Base-by-base conservation (phyloP, 2,329 filamentous ascomycete genomes). In the Colletotrichum simmondsii region DNA sequence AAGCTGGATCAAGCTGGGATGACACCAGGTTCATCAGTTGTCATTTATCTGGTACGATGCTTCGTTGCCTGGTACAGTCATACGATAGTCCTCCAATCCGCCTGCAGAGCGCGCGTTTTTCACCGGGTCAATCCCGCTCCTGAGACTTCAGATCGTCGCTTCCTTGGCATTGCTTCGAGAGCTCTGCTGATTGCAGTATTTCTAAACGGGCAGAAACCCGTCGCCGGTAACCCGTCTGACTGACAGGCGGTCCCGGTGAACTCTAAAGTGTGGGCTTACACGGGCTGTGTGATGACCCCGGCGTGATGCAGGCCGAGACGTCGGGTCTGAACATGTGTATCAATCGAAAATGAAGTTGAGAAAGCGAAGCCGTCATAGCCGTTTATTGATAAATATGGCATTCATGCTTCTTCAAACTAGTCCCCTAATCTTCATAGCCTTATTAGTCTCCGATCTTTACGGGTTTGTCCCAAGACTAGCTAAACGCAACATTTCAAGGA, bases 231-330 rank as follows among this genome's bases (percentile, higher is more conserved):
- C 42, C 42, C 19, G 8, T 19, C 42, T n/a, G 26, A 28, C 42
- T 42, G 46, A 54, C 56, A 68, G 56, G 64, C 64, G 54, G 64
- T 62, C 56, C 57, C 57, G 57, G 65, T 49, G 42, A 68, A 68
- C 65, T 60, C 32, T 68, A 68, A 68, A 10, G 28, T 61, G 42
- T 68, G 65, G 65, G 12, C 11, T 62, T 22, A 22, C 46, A 60
- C 57, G 57, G 59, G 57, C 57, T 37, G 30, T 56, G 49, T 16
- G 30, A 61, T 49, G 30, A 68, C 53, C 57, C 57, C 28, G 57
- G 65, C 65, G 28, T 61, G 65, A 62, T 26, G 37, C 57, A 62
- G 14, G 30, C 57, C 65, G 65, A 62, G 65, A 68, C 42, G 22
- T 68, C 49, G 56, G 46, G 37, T 19, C 42, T 67, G 54, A 28